A percentile compares a stretch with the other conserved stretches of the same genome.
These are phyloP conservation scores for Globisporangium ultimum DNA, from an alignment of 352 stramenopile species.

Conservation along the genomic window DNA sequence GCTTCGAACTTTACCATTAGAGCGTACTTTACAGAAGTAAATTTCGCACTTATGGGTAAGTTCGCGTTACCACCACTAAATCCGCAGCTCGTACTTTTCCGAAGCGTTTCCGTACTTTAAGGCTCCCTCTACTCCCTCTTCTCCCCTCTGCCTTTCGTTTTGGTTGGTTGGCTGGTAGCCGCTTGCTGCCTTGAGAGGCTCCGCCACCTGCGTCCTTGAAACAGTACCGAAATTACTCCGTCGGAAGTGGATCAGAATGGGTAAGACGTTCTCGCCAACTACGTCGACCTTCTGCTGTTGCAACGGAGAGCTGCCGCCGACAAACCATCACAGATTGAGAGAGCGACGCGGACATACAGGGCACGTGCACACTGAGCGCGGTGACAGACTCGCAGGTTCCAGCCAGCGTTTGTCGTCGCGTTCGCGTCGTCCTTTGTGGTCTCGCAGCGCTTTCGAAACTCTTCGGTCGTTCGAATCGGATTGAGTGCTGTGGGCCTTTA, in stretches of 20 bases:
- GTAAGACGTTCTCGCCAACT: constrained; percentile 51
- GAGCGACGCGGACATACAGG: neutral
- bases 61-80: constrained; percentile 6
- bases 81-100: neutral
- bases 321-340: constrained; percentile 1
- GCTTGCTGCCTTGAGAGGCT: constrained; percentile 17
- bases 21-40: neutral
- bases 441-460: neutral
- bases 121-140: too few species aligned
- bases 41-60: constrained; percentile 13
- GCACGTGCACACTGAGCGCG: neutral
- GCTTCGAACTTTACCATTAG: constrained; percentile 5
- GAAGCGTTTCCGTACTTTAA: neutral
- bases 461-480: constrained; percentile 7
- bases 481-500: constrained; percentile 19
- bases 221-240: constrained; percentile 84
- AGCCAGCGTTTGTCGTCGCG: neutral
- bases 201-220: neutral
- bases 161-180: constrained; percentile 33
- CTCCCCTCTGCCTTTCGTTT: constrained; percentile 11
- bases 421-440: neutral
- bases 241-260: constrained; percentile 68
- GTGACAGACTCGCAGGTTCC: too few species aligned
- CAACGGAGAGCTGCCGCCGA: constrained; percentile 38
- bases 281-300: constrained; percentile 21